Conservation (phyloP, 2,329 filamentous ascomycete genomes). For the Alternaria brassicae region DNA sequence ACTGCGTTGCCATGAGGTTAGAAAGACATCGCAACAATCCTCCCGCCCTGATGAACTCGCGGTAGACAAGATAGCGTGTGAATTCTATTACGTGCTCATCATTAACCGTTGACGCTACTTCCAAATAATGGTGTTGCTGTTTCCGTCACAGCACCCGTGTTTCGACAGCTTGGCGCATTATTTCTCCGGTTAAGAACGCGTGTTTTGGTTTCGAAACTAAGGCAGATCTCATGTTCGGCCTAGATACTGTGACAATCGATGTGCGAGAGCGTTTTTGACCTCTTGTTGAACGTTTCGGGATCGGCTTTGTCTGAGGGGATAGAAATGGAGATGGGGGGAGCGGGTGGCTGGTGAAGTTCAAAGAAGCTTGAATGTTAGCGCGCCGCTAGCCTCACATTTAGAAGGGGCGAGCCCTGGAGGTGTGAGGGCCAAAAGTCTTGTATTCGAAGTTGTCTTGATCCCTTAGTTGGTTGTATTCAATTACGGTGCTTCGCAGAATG, state of each 20-base stretch:
- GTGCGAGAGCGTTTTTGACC: constrained; percentile 11
- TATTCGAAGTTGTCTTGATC: background rate
- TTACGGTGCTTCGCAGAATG: background rate
- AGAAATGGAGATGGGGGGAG: background rate
- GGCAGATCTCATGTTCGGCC: constrained; percentile 8
- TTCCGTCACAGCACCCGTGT: constrained; percentile 17
- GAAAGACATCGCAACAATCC: background rate
- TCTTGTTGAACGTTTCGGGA: constrained; percentile 8
- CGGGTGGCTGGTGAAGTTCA: constrained; percentile 2
- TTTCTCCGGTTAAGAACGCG: constrained; percentile 15
- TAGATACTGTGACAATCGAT: constrained; percentile 17
- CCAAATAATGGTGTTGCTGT: constrained; percentile 12
- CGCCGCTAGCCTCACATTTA: constrained; percentile 11
- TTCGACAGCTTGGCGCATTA: constrained; percentile 9
- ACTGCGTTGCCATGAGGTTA: background rate
- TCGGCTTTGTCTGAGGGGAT: background rate
- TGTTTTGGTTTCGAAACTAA: constrained; percentile 35
- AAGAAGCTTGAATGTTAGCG: constrained; percentile 18
- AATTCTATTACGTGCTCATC: background rate
- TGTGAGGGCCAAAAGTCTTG: background rate
- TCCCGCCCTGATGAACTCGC: background rate
- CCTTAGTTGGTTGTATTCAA: background rate
- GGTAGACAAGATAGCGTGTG: background rate
- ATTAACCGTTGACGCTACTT: background rate
- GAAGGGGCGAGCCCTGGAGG: background rate